Conservation (phyloP, 2,329 filamentous ascomycete genomes). For the Fusarium albosuccineum region DNA sequence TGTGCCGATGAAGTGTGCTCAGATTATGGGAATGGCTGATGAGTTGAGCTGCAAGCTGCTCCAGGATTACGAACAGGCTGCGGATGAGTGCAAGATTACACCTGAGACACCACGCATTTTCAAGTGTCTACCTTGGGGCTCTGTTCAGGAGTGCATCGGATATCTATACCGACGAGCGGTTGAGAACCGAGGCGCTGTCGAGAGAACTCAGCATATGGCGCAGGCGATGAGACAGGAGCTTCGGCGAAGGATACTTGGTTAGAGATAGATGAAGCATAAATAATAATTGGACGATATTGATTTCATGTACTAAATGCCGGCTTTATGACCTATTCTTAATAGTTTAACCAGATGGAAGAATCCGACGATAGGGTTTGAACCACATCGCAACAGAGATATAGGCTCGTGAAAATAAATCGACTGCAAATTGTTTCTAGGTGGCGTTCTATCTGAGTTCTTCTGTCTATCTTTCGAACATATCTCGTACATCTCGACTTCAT, state of each 20-base stretch:
- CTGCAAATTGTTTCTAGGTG: too few relatives aligned
- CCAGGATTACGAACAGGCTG: conserved; percentile 48
- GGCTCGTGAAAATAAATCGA: too few relatives aligned
- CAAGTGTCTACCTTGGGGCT: conserved; percentile 57
- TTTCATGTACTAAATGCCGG: neutral
- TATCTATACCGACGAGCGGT: conserved; percentile 55
- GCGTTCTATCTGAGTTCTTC: too few relatives aligned
- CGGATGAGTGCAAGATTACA: neutral
- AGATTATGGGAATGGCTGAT: conserved; percentile 71
- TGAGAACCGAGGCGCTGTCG: conserved; percentile 55
- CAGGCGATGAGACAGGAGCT: conserved; percentile 48
- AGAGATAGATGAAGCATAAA: neutral
- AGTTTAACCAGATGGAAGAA: too few relatives aligned
- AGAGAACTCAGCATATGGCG: conserved; percentile 48
- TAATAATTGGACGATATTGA: neutral
- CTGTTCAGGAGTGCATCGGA: conserved; percentile 53
- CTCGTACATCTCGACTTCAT: too few relatives aligned
- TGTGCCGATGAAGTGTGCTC: conserved; percentile 60
- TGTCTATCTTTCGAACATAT: too few relatives aligned
- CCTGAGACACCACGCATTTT: conserved; percentile 47
- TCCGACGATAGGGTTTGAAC: too few relatives aligned
- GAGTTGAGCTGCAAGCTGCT: conserved; percentile 65
- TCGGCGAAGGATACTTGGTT: conserved; percentile 43
- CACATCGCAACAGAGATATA: too few relatives aligned
- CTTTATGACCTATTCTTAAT: too few relatives aligned